Evolutionary conservation across 768 basidiomycete species (phyloP), one percentile per base, ranked within the genome.

Genomic region (Rubroboletus satanas): DNA sequence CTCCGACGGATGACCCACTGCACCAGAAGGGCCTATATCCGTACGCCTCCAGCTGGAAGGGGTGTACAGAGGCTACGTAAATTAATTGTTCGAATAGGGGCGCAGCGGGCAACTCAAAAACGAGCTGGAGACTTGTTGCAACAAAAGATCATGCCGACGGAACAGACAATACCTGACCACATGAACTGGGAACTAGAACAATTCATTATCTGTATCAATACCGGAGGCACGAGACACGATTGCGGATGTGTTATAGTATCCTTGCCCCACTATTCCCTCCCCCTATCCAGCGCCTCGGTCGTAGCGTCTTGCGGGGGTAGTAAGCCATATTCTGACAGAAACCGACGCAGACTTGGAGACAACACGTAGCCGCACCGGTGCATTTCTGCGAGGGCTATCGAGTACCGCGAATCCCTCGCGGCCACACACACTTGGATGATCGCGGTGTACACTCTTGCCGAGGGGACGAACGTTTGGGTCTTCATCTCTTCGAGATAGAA

Each of bases 401-500:
- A 70, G 71, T 80, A 83, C 45, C 93, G 81, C 15, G 76, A 61
- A 66, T 95, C 93, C 56, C 75, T 75, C 18, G 70, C 68, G 17
- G 64, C 57, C 14, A 83, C 66, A 61, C 88, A 92, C 61, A 77
- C 84, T 44, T 75, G 73, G 41, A 85, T 71, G 54, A 94, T 71
- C 2, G 74, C 73, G 33, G 80, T 76, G 70, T 94, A 94, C 31
- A 86, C 70, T 2, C 64, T 62, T 26, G 62, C 62, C 10, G 80
- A 67, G 1, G 92, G 90, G n/a, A 74, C 62, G 62, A 82, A 74
- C 9, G 75, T 75, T 35, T 77, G 78, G 0, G 76, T 71, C 69
- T 94, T 93, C 88, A 92, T 90, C 74, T 90, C 87, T 67, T 93
- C 91, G 32, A 96, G 78, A 70, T 90, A 93, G 65, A 84, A 85